A percentile compares a stretch with the other conserved stretches of the same genome.
Evolutionary conservation across 768 basidiomycete species (phyloP).

Genomic region (Suillus bovinus): DNA sequence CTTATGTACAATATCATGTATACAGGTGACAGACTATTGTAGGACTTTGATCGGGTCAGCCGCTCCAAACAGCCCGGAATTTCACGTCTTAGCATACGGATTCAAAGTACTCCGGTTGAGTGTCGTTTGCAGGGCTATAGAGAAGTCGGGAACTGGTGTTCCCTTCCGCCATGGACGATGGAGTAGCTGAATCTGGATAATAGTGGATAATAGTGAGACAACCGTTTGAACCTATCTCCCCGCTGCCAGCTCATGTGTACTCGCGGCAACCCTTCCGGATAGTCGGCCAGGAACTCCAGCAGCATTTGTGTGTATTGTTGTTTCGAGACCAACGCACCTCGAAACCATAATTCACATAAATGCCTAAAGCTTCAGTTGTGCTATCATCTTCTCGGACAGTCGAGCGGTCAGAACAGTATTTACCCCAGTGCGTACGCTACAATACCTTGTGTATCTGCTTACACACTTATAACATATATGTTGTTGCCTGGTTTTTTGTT

Average conservation of each 20-base stretch:
- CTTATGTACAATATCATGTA: not conserved
- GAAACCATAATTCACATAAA: not conserved
- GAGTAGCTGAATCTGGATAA: not conserved
- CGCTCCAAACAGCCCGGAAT: not conserved
- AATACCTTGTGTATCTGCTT: not conserved
- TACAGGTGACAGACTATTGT: not conserved
- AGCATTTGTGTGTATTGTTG: not conserved
- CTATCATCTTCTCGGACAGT: not conserved
- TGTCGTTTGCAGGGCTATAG: not conserved
- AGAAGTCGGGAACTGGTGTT: not conserved
- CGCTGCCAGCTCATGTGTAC: not conserved
- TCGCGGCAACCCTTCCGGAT: not conserved
- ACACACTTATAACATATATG: not conserved
- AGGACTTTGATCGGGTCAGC: not conserved
- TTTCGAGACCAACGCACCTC: not conserved
- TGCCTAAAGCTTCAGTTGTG: not conserved
- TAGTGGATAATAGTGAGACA: not conserved
- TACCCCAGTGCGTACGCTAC: not conserved
- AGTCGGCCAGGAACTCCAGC: not conserved
- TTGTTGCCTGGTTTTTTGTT: not conserved
- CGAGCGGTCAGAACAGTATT: not conserved
- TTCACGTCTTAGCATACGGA: not conserved
- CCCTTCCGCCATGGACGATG: not conserved
- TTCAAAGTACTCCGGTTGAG: not conserved
- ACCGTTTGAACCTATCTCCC: not conserved